Conservation (phyloP, 73 alveolate species). For the Symbiodinium natans region DNA sequence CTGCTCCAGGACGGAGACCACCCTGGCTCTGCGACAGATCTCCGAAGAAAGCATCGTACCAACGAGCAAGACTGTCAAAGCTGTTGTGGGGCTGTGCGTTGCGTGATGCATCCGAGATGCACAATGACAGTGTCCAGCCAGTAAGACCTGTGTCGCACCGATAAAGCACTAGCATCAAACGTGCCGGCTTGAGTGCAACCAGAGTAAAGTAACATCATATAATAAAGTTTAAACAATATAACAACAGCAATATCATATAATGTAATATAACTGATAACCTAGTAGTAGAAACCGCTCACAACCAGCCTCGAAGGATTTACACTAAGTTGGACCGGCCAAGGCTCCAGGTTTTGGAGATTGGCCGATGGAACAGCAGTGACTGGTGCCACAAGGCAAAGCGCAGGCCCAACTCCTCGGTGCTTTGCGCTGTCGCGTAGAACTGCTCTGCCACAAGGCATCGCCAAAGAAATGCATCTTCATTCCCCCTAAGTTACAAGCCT, state of each 20-base stretch:
- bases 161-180: too few species aligned
- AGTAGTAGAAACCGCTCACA: too few species aligned
- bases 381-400: constrained; percentile 72
- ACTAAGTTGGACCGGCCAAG: background rate
- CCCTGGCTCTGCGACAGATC: background rate
- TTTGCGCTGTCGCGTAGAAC: too few species aligned
- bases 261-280: too few species aligned
- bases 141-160: background rate
- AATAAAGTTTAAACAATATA: too few species aligned
- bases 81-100: background rate
- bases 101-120: constrained; percentile 24
- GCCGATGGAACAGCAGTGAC: constrained; percentile 43
- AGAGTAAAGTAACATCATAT: too few species aligned
- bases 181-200: too few species aligned
- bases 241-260: too few species aligned
- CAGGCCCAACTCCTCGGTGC: constrained; percentile 37
- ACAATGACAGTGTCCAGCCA: constrained; percentile 75
- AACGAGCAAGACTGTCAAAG: background rate
- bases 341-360: constrained; percentile 40
- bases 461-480: too few species aligned
- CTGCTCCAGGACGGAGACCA: constrained; percentile 71
- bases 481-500: too few species aligned
- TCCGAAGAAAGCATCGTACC: background rate
- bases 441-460: too few species aligned
- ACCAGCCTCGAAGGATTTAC: too few species aligned